These are phyloP conservation scores for Rhodocollybia butyracea DNA, from an alignment of 768 basidiomycete species.

Conservation along the genomic window DNA sequence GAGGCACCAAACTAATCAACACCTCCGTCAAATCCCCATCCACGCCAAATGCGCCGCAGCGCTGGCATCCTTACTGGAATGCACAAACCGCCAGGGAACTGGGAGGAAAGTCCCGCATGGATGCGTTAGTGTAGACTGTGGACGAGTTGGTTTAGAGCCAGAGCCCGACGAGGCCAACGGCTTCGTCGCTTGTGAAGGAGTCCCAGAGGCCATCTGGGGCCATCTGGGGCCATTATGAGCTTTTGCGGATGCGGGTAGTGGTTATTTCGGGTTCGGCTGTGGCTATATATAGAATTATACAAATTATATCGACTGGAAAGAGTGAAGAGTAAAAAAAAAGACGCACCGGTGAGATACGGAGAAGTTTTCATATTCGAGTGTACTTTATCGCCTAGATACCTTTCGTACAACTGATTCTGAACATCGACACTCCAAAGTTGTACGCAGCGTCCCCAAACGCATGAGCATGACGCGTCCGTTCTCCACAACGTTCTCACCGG, in stretches of 20 bases:
- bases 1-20: too few species aligned
- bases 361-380: slow-evolving; percentile 33
- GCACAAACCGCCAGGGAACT: slow-evolving; percentile 41
- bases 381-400: slow-evolving; percentile 33
- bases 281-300: slow-evolving; percentile 48
- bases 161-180: slow-evolving; percentile 48
- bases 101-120: slow-evolving; percentile 6
- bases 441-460: slow-evolving; percentile 41
- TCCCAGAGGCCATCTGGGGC: slow-evolving; percentile 54
- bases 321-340: background rate
- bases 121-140: background rate
- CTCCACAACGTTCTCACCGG: slow-evolving; percentile 33
- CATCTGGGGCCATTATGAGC: slow-evolving; percentile 54
- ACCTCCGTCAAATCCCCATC: slow-evolving; percentile 38
- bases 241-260: slow-evolving; percentile 36
- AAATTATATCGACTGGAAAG: slow-evolving; percentile 28
- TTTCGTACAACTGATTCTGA: slow-evolving; percentile 31
- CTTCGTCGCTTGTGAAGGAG: slow-evolving; percentile 50
- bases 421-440: slow-evolving; percentile 40
- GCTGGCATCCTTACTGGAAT: slow-evolving; percentile 40
- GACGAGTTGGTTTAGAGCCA: slow-evolving; percentile 33
- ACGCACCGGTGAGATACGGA: slow-evolving; percentile 9
- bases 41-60: slow-evolving; percentile 50
- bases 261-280: slow-evolving; percentile 47
- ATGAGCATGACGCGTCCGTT: slow-evolving; percentile 35